A percentile compares a stretch with the other conserved stretches of the same genome.
These are phyloP conservation scores for Podaxis sp. DNA, from an alignment of 768 basidiomycete species.

Conservation along the genomic window DNA sequence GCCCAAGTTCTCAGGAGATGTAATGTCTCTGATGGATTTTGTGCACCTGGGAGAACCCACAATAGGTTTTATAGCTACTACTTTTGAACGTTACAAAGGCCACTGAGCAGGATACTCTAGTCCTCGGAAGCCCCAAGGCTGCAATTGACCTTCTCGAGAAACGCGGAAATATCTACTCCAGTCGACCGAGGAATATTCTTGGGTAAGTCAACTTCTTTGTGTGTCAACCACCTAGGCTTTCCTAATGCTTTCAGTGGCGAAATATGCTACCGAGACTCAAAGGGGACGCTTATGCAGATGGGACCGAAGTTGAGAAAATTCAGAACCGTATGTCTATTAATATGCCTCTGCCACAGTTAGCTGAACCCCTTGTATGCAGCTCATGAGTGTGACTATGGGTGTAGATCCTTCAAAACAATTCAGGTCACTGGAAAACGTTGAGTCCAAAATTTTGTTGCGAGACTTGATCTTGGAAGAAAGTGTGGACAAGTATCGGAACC, in stretches of 20 bases:
- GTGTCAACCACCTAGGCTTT: too few species aligned
- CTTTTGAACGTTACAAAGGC: background rate
- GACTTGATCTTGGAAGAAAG: conserved; percentile 20
- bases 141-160: conserved; percentile 33
- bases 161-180: conserved; percentile 31
- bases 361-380: conserved; percentile 11
- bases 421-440: conserved; percentile 23
- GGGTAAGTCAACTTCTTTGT: conserved; percentile 26
- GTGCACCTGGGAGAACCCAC: conserved; percentile 12
- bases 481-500: conserved; percentile 12
- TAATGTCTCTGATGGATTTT: conserved; percentile 8
- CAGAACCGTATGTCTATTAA: conserved; percentile 1
- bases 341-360: background rate
- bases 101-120: background rate
- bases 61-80: background rate
- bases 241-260: background rate
- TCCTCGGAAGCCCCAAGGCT: conserved; percentile 26
- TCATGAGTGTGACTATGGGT: conserved; percentile 25
- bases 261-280: background rate
- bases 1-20: background rate
- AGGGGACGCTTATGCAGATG: background rate
- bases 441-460: conserved; percentile 23
- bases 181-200: conserved; percentile 30
- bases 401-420: conserved; percentile 23
- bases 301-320: conserved; percentile 6